These are phyloP conservation scores for Aspergillus pseudoviridinutans DNA, from an alignment of 2,329 filamentous ascomycete species.

Conservation along the genomic window DNA sequence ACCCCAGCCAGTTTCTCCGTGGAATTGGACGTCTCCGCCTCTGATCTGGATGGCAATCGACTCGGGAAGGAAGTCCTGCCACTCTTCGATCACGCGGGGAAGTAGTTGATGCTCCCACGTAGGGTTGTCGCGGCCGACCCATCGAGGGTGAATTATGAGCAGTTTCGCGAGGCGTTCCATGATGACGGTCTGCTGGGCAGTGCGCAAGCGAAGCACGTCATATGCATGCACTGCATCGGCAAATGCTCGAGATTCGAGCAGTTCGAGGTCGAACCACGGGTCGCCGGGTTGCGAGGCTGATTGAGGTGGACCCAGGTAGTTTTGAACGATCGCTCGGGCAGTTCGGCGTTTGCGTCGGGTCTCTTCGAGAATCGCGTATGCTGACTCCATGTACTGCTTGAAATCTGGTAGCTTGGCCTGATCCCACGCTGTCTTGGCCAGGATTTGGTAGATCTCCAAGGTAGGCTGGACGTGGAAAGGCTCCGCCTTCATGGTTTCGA, in stretches of 20 bases:
- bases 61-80: conserved; percentile 44
- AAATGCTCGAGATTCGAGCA: conserved; percentile 22
- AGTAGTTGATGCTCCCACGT: conserved; percentile 34
- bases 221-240: conserved; percentile 30
- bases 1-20: conserved; percentile 20
- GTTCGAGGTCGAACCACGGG: conserved; percentile 1
- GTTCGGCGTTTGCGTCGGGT: conserved; percentile 25
- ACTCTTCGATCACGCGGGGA: conserved; percentile 47
- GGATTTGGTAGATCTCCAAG: conserved; percentile 50
- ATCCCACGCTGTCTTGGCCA: conserved; percentile 28
- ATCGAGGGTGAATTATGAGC: conserved; percentile 18
- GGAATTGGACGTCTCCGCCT: conserved; percentile 40
- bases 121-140: conserved; percentile 13
- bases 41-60: conserved; percentile 33
- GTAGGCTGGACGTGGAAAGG: conserved; percentile 56
- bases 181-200: conserved; percentile 24
- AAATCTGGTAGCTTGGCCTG: conserved; percentile 17
- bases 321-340: conserved; percentile 23
- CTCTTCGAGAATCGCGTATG: conserved; percentile 27
- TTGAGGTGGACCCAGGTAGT: conserved; percentile 16
- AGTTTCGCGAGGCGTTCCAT: conserved; percentile 21
- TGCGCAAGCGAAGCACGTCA: conserved; percentile 27
- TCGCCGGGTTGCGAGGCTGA: neutral
- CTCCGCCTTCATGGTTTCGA: conserved; percentile 55
- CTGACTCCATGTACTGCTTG: conserved; percentile 23